Base-by-base conservation (phyloP, 345 rosid genomes). In the Sisymbrium altissimum region DNA sequence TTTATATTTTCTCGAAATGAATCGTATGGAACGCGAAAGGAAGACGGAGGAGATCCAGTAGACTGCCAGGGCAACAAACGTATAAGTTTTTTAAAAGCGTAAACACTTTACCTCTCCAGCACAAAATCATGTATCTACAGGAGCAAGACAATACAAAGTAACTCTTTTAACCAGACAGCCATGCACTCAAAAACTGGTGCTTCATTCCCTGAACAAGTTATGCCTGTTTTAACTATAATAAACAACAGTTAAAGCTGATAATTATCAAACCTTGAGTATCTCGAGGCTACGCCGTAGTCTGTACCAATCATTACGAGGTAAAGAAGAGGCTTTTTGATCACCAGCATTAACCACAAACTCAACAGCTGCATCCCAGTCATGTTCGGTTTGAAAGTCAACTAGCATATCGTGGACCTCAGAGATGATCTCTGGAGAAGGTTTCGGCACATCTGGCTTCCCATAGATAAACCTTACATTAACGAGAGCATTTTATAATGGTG, bases 391-490 rank as follows among this genome's bases (percentile, higher is more conserved):
- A 39, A 94, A 81, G 68, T 79, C 83, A 48, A 75, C 84, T 64
- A 94, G 86, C 83, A 88, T 86, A 1, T 86, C 79, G 48, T 83
- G 29, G 46, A 60, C 96, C 85, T 85, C 84, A 58, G 91, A 77
- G 32, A 85, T 66, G 75, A 88, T 81, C 66, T 89, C 96, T 36
- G 66, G 88, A 50, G 95, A 84, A 61, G 97, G 88, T 84, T 80
- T 86, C 8, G 97, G 97, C 74, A 91, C 93, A 83, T 85, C 87
- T 44, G 98, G 98, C 82, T 88, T 94, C 75, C 97, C 98, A 66
- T 89, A 89, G 27, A 88, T 81, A 66, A 80, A 89, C 98, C 98
- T 94, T 66, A 35, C 71, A 64, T 29, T 14, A 41, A 56, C 49
- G 0, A 39, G 39, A 69, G 36, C 30, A 73, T 45, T 49, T 32